A percentile compares a stretch with the other conserved stretches of the same genome.
Conservation (phyloP, 2,329 filamentous ascomycete species). For the Albifimbria verrucaria region DNA sequence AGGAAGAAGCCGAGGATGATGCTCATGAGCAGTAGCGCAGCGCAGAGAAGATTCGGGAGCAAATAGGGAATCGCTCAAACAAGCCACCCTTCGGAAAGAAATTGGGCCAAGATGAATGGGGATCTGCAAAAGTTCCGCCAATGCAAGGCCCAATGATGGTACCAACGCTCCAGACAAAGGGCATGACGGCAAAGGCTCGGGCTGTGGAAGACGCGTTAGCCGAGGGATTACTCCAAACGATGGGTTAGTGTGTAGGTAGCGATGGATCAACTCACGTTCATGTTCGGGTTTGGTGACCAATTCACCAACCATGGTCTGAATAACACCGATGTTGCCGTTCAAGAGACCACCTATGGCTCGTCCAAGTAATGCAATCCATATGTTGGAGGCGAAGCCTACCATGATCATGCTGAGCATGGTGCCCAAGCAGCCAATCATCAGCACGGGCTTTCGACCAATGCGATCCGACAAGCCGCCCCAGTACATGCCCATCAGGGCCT, state of each 20-base stretch:
- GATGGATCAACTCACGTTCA: slow-evolving; percentile 62
- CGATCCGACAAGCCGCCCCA: slow-evolving; percentile 84
- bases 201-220: slow-evolving; percentile 42
- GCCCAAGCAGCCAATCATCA: slow-evolving; percentile 76
- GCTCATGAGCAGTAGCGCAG: slow-evolving; percentile 70
- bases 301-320: slow-evolving; percentile 91
- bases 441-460: slow-evolving; percentile 79
- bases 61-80: slow-evolving; percentile 79
- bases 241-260: too few relatives aligned
- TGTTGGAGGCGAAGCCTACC: slow-evolving; percentile 78
- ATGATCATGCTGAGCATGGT: slow-evolving; percentile 80
- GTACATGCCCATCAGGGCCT: slow-evolving; percentile 80
- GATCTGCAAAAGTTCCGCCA: slow-evolving; percentile 81
- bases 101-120: slow-evolving; percentile 68
- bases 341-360: slow-evolving; percentile 75
- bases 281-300: slow-evolving; percentile 79
- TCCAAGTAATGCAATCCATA: slow-evolving; percentile 78
- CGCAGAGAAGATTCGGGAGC: slow-evolving; percentile 84
- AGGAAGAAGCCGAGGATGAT: slow-evolving; percentile 78
- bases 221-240: too few relatives aligned
- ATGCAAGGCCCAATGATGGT: slow-evolving; percentile 87
- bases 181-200: slow-evolving; percentile 86
- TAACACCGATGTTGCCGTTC: slow-evolving; percentile 89
- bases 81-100: slow-evolving; percentile 64
- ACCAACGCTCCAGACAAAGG: slow-evolving; percentile 88